Base-by-base conservation (phyloP, 768 basidiomycete species). In the Kwoniella dejecticola region DNA sequence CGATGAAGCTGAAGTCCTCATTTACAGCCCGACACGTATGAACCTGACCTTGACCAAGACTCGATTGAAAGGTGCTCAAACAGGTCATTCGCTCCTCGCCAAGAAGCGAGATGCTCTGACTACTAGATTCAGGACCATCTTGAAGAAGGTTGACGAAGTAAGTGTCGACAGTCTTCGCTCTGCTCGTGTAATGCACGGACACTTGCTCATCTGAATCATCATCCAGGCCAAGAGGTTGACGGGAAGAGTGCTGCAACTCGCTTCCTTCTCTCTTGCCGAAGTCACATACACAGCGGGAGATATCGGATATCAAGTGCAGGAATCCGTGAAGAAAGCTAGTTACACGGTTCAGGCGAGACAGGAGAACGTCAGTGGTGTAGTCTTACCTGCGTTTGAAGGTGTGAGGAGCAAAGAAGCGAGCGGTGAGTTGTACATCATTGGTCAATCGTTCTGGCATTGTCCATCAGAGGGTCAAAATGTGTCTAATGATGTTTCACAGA, bases 71-170 rank as follows among this genome's bases (percentile, higher is more conserved):
- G 86, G 91, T 19, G 92, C 93, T 5, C 90, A 93, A 80, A 95
- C 91, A 0, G 94, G 95, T 0, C 95, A 97, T 79, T 93, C 91
- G 0, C 82, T 97, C 21, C 84, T 98, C 24, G 93, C 95, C 26
- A 97, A 97, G 86, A 99, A 99, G 82, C 86, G 93, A 57, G 96
- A 99, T 83, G 96, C 96, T 49, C 82, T 98, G 69, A 95, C 89
- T 30, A 91, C 90, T 36, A 84, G 96, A 72, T 99, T 99, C 82
- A 84, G 96, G 60, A 86, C 89, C 27, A 99, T 99, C 77, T 82
- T 98, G 63, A 86, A 83, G 79, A 97, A 96, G 80, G 95, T 99
- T n/a, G 94, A 97, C 75, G 96, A 99, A 83, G 94, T 93, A 68
- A 66, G 82, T 81, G 13, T 26, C n/a, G 30, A 1, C 38, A 26